phyloP scores from a whole-genome alignment of 2,329 filamentous ascomycete genomes.

The Knoxdaviesia capensis region DNA sequence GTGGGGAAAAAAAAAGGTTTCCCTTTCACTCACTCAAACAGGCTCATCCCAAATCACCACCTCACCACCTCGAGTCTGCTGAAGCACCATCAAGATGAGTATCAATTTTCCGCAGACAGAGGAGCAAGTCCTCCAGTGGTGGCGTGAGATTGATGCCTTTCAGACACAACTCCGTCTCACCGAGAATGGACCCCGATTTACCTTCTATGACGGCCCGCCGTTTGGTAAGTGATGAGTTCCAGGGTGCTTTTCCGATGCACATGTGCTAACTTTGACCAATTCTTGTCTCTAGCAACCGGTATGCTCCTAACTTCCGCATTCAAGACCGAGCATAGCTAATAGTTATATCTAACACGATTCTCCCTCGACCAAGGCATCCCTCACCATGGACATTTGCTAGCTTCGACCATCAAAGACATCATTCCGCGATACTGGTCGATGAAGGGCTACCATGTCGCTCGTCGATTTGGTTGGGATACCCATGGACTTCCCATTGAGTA shows the following conservation, averaged over 20 bases:
- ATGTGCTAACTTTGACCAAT: background rate
- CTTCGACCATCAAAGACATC: slow-evolving; percentile 82
- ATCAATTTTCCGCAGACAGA: slow-evolving; percentile 8
- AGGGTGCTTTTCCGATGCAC: background rate
- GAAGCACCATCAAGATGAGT: slow-evolving; percentile 3
- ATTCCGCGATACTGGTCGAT: slow-evolving; percentile 85
- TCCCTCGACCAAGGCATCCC: slow-evolving; percentile 6
- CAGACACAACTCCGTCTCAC: slow-evolving; percentile 32
- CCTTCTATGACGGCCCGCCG: slow-evolving; percentile 81
- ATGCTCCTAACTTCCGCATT: background rate
- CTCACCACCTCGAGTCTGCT: too few relatives aligned
- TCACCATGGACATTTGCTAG: slow-evolving; percentile 42
- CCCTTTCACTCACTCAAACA: too few relatives aligned
- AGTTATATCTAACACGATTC: background rate
- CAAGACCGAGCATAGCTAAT: background rate
- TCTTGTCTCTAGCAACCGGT: slow-evolving; percentile 5
- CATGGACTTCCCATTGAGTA: slow-evolving; percentile 78
- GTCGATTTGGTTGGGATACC: slow-evolving; percentile 74
- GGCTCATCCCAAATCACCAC: too few relatives aligned
- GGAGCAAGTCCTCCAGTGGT: slow-evolving; percentile 7
- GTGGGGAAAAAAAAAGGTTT: too few relatives aligned
- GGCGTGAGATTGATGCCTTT: slow-evolving; percentile 9
- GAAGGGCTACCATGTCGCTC: slow-evolving; percentile 72
- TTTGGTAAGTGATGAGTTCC: slow-evolving; percentile 18
- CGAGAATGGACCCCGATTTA: slow-evolving; percentile 63